phyloP scores from a whole-genome alignment of 1,139 yeast species.

The Debaryomyces sp. region DNA sequence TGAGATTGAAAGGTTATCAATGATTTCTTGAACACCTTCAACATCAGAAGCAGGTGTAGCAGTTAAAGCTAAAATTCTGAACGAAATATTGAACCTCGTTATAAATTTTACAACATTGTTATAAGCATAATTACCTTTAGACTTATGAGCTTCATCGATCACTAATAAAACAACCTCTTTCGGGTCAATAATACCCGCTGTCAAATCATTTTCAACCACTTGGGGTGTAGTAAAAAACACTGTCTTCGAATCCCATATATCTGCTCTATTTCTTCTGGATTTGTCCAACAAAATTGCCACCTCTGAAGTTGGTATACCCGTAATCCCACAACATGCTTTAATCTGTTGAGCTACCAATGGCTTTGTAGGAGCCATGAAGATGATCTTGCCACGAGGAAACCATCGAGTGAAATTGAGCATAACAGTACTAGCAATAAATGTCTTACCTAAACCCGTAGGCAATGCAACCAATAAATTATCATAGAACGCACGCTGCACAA shows the following conservation, averaged over 20 bases:
- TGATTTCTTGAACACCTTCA: conserved; percentile 85
- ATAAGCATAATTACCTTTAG: conserved; percentile 88
- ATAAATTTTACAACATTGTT: conserved; percentile 75
- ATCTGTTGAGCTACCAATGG: conserved; percentile 98
- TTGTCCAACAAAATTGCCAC: conserved; percentile 85
- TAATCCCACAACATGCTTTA: conserved; percentile 85
- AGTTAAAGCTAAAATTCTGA: conserved; percentile 80
- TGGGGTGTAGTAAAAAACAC: conserved; percentile 97
- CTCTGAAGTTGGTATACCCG: conserved; percentile 76
- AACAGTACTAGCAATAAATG: conserved; percentile 92
- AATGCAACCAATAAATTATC: conserved; percentile 83
- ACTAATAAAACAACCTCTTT: conserved; percentile 74
- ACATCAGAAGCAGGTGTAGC: conserved; percentile 94
- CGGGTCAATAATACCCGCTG: conserved; percentile 75
- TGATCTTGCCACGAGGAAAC: conserved; percentile 75
- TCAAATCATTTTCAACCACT: conserved; percentile 88
- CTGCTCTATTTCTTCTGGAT: conserved; percentile 62
- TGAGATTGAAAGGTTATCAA: conserved; percentile 72
- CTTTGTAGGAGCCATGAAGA: conserved; percentile 96
- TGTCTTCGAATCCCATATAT: conserved; percentile 73
- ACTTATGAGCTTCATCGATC: conserved; percentile 94
- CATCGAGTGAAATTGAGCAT: conserved; percentile 89
- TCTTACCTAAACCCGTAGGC: conserved; percentile 97
- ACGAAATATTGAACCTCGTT: conserved; percentile 63
- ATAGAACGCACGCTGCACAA: conserved; percentile 71